A percentile compares a stretch with the other conserved stretches of the same genome.
phyloP scores from a whole-genome alignment of 768 basidiomycete genomes.

The Psilocybe azurescens region DNA sequence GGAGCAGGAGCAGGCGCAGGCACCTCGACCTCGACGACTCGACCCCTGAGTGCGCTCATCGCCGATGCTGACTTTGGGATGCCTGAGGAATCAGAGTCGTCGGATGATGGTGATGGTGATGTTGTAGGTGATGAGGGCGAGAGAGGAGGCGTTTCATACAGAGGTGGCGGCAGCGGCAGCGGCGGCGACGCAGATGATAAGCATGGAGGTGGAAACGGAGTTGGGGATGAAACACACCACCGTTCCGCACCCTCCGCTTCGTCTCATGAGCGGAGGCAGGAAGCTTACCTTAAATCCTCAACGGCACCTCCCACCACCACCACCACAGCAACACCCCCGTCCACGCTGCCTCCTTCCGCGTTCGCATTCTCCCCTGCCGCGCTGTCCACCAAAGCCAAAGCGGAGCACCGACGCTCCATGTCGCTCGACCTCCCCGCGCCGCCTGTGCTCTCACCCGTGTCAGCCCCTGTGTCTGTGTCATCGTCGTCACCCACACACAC shows the following conservation, averaged over 20 bases:
- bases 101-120: neutral
- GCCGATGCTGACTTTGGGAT: conserved; percentile 71
- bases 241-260: neutral
- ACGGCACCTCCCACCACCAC: neutral
- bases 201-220: too few relatives aligned
- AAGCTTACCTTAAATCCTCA: too few relatives aligned
- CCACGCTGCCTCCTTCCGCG: too few relatives aligned
- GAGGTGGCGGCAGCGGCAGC: neutral
- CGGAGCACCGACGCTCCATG: conserved; percentile 20
- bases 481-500: too few relatives aligned
- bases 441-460: too few relatives aligned
- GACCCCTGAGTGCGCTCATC: conserved; percentile 70
- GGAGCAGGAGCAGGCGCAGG: too few relatives aligned
- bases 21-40: conserved; percentile 44
- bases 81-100: conserved; percentile 47
- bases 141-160: neutral
- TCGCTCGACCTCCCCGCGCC: conserved; percentile 26
- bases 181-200: neutral
- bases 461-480: too few relatives aligned
- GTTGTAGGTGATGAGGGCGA: too few relatives aligned
- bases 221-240: neutral
- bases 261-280: too few relatives aligned
- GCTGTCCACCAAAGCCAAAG: neutral
- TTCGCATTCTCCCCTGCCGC: too few relatives aligned
- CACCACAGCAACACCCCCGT: neutral